phyloP scores from a whole-genome alignment of 1,284 basidiomycete genomes.

The Cystobasidiaceae sp. region DNA sequence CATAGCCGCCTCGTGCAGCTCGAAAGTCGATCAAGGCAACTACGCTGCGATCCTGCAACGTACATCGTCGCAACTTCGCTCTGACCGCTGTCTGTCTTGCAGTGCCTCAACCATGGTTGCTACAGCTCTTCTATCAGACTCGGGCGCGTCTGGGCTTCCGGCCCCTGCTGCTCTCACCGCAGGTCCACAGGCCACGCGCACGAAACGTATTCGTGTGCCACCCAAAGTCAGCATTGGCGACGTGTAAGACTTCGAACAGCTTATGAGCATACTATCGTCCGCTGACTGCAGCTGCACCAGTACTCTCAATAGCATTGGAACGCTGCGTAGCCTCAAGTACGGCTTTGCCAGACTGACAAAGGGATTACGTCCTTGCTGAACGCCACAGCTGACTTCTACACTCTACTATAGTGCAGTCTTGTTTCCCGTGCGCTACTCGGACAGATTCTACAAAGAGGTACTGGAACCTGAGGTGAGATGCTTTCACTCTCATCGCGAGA shows the following conservation, averaged over 20 bases:
- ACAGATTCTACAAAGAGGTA: constrained; percentile 39
- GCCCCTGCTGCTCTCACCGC: constrained; percentile 3
- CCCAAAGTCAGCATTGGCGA: constrained; percentile 28
- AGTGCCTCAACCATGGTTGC: constrained; percentile 15
- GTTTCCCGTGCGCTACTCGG: constrained; percentile 39
- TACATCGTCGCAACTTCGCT: no score
- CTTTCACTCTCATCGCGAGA: background rate
- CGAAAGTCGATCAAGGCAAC: no score
- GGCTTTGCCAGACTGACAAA: background rate
- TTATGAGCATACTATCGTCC: background rate
- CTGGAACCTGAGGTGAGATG: constrained; percentile 17
- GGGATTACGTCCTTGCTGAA: background rate
- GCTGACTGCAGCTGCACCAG: constrained; percentile 1
- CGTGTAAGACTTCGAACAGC: background rate
- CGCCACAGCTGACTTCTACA: background rate
- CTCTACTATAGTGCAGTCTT: constrained; percentile 25
- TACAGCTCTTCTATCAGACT: constrained; percentile 10
- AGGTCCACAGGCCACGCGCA: constrained; percentile 13
- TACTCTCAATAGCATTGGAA: constrained; percentile 40
- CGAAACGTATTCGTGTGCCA: constrained; percentile 27
- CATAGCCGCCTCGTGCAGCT: background rate
- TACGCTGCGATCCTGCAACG: no score
- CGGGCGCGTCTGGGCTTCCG: background rate
- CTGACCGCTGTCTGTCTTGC: background rate
- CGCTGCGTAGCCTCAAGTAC: constrained; percentile 39